Evolutionary conservation across 2,329 filamentous ascomycete species (phyloP).

Genomic region (Cadophora sp.): DNA sequence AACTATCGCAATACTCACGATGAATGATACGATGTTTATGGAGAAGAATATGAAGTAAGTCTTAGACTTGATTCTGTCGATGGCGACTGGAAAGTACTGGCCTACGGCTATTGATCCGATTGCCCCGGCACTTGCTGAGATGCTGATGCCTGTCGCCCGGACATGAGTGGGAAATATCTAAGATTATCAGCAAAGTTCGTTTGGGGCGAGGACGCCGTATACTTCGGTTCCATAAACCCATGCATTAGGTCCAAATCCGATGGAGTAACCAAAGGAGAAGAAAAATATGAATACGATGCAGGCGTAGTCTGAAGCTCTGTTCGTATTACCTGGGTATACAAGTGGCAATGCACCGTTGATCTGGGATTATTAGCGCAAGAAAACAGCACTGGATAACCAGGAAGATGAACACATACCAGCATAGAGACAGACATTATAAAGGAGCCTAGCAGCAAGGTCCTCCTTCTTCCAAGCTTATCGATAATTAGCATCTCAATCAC

Average conservation of each 20-base stretch:
- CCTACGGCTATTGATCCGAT: constrained; percentile 61
- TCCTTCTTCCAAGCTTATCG: constrained; percentile 57
- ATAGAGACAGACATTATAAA: constrained; percentile 60
- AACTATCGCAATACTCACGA: constrained; percentile 45
- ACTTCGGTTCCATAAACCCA: constrained; percentile 68
- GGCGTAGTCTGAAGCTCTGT: constrained; percentile 54
- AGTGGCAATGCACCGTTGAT: constrained; percentile 61
- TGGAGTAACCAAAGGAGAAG: constrained; percentile 63
- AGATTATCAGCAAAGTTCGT: constrained; percentile 37
- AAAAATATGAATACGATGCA: constrained; percentile 64
- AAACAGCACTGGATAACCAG: background rate
- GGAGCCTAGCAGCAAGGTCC: constrained; percentile 57
- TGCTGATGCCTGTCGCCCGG: constrained; percentile 62
- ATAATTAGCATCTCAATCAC: constrained; percentile 64
- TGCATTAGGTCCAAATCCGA: constrained; percentile 62
- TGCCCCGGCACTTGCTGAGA: constrained; percentile 61
- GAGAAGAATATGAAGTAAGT: constrained; percentile 66
- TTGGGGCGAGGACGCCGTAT: constrained; percentile 20
- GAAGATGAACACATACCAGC: constrained; percentile 50
- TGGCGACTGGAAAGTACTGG: constrained; percentile 62
- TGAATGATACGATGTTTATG: constrained; percentile 56
- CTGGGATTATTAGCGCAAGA: constrained; percentile 43
- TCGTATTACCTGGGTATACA: constrained; percentile 57
- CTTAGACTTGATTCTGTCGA: constrained; percentile 55
- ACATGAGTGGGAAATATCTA: constrained; percentile 62